A percentile compares a stretch with the other conserved stretches of the same genome.
Evolutionary conservation across 495 filamentous ascomycete genomes (phyloP).

Genomic region (Penicillium cinerascens): DNA sequence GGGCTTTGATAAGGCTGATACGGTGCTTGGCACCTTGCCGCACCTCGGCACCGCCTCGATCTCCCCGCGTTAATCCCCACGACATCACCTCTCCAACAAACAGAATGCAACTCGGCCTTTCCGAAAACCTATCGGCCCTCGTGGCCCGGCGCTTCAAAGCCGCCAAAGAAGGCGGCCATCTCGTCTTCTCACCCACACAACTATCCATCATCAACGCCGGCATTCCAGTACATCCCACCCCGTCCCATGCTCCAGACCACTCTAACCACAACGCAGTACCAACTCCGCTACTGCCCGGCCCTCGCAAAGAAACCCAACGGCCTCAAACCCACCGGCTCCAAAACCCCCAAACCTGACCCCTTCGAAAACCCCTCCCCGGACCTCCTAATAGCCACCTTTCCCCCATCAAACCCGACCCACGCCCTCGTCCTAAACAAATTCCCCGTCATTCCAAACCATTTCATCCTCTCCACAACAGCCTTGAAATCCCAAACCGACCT

Average conservation of each 20-base stretch:
- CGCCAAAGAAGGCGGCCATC: conserved; percentile 50
- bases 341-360: conserved; percentile 58
- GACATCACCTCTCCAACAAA: conserved; percentile 6
- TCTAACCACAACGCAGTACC: conserved; percentile 51
- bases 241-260: not conserved
- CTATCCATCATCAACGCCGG: conserved; percentile 51
- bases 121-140: conserved; percentile 47
- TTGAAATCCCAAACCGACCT: conserved; percentile 68
- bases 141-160: conserved; percentile 52
- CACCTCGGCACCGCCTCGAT: not conserved
- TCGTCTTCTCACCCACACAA: conserved; percentile 59
- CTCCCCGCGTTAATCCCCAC: conserved; percentile 7
- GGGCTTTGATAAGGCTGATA: not conserved
- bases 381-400: conserved; percentile 59
- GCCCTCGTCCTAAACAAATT: conserved; percentile 77
- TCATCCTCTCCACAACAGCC: conserved; percentile 67
- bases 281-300: conserved; percentile 74
- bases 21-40: not conserved
- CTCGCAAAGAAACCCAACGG: conserved; percentile 67
- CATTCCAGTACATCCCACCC: conserved; percentile 44
- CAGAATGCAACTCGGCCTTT: conserved; percentile 40
- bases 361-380: conserved; percentile 64
- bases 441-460: conserved; percentile 74
- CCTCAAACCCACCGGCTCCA: conserved; percentile 33
- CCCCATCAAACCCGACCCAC: conserved; percentile 51